Base-by-base conservation (phyloP, 805 yeast species). In the Starmera dryadoides region DNA sequence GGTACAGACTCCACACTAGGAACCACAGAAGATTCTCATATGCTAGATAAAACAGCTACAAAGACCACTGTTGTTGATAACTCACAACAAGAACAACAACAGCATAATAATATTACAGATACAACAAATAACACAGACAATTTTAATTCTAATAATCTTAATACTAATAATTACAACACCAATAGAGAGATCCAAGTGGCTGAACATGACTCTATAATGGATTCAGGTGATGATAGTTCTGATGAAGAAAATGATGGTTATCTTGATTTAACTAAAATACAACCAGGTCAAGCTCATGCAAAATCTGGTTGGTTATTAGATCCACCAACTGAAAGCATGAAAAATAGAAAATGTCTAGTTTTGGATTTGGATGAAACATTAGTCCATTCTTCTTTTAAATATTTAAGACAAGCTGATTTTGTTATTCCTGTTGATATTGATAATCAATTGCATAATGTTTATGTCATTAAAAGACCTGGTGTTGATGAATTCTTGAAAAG, bases 391-490 rank as follows among this genome's bases (percentile, higher is more conserved):
- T 82, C 95, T 6, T 93, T 93, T 69, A 89, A 91, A 60, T 87
- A 82, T 59, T 73, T 93, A 41, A 77, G 94, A 43, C 83, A 88
- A 34, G 95, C 96, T 2, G 99, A 93, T 63, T 93, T 93, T 63
- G 94, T 94, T 35, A 86, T 93, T 36, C 98, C 98, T 14, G 98
- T 93, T 38, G 98, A 91, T 59, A 91, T 93, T 46, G 98, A 93
- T 53, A 81, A 81, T 52, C 91, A 86, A 58, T 72, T 81, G 25
- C 98, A 93, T 60, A 91, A 86, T 54, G 98, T 93, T 33, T 93
- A 88, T 58, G 98, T 93, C 19, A 88, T 89, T 41, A 93, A 93
- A 58, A 75, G 99, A 53, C 99, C 99, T 1, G 98, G 98, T 1
- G 98, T 94, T 37, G 98, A 93, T 62, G 94, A 86, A 56, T 93